Evolutionary conservation across 257 asterid species (phyloP).

Genomic region (Solanum paucissectum): DNA sequence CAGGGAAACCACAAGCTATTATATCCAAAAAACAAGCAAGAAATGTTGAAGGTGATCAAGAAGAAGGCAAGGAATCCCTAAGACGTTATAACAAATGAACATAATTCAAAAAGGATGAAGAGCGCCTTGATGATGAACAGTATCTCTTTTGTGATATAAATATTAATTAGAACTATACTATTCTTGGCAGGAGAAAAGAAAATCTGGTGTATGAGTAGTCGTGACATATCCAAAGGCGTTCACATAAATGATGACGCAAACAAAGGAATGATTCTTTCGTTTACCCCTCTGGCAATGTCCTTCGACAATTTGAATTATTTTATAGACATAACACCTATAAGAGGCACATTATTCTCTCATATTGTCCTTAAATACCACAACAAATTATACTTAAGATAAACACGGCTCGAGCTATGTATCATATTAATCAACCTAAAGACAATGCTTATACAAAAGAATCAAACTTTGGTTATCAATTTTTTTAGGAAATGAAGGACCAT

Average conservation of each 20-base stretch:
- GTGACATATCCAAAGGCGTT: conserved; percentile 4
- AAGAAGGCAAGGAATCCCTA: conserved; percentile 32
- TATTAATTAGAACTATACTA: not conserved
- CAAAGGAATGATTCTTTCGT: conserved; percentile 80
- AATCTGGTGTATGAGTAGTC: conserved; percentile 40
- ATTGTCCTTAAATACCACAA: not conserved
- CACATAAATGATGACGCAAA: conserved; percentile 27
- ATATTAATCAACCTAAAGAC: not conserved
- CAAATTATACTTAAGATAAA: not conserved
- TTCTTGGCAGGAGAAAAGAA: conserved; percentile 42
- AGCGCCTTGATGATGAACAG: not conserved
- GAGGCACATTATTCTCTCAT: not conserved
- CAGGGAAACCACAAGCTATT: conserved; percentile 75
- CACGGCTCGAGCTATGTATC: not conserved
- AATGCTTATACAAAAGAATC: not conserved
- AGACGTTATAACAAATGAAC: conserved; percentile 29
- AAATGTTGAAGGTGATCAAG: conserved; percentile 41
- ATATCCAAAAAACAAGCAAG: conserved; percentile 68
- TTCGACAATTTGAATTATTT: conserved; percentile 54
- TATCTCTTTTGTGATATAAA: not conserved
- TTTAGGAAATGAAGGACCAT: conserved; percentile 63
- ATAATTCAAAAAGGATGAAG: conserved; percentile 32
- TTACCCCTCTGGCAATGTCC: conserved; percentile 59
- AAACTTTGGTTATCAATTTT: not conserved
- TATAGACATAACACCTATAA: conserved; percentile 69